A percentile compares a stretch with the other conserved stretches of the same genome.
Evolutionary conservation across 306 rosid species (phyloP).

Genomic region (Begonia fuchsioides): DNA sequence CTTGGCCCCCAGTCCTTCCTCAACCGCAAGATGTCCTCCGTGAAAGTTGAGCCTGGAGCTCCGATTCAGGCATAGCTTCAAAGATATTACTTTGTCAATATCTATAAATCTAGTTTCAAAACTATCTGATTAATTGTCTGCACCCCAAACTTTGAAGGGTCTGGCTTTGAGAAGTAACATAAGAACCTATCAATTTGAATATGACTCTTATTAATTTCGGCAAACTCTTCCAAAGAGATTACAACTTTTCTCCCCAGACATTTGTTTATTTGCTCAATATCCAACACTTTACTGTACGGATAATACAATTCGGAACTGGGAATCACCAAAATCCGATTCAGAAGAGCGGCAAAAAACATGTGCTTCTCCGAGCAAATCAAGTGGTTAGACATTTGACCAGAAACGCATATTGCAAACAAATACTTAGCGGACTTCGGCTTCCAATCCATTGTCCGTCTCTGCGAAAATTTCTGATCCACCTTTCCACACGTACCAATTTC

Average conservation of each 20-base stretch:
- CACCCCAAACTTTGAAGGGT: conserved; percentile 14
- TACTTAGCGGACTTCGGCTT: conserved; percentile 52
- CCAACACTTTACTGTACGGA: conserved; percentile 56
- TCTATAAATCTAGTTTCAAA: neutral
- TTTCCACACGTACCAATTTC: conserved; percentile 44
- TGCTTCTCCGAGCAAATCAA: conserved; percentile 94
- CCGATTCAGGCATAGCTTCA: conserved; percentile 98
- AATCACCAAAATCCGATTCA: conserved; percentile 64
- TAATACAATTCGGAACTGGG: conserved; percentile 74
- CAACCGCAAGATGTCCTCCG: conserved; percentile 81
- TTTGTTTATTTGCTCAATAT: conserved; percentile 58
- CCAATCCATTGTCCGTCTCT: conserved; percentile 66
- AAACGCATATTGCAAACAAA: conserved; percentile 63
- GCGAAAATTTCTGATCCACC: conserved; percentile 39
- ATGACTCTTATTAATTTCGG: conserved; percentile 40
- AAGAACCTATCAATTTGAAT: conserved; percentile 53
- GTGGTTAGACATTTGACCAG: conserved; percentile 96
- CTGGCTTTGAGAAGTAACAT: conserved; percentile 65
- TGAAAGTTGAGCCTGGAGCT: conserved; percentile 92
- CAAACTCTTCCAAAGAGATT: conserved; percentile 59
- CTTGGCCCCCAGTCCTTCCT: conserved; percentile 81
- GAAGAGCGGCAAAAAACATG: conserved; percentile 84
- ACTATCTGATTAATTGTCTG: no score
- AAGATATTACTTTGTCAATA: conserved; percentile 3
- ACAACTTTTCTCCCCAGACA: conserved; percentile 81